A percentile compares a stretch with the other conserved stretches of the same genome.
Conservation (phyloP, 495 filamentous ascomycete species). For the Aspergillus sclerotioniger region DNA sequence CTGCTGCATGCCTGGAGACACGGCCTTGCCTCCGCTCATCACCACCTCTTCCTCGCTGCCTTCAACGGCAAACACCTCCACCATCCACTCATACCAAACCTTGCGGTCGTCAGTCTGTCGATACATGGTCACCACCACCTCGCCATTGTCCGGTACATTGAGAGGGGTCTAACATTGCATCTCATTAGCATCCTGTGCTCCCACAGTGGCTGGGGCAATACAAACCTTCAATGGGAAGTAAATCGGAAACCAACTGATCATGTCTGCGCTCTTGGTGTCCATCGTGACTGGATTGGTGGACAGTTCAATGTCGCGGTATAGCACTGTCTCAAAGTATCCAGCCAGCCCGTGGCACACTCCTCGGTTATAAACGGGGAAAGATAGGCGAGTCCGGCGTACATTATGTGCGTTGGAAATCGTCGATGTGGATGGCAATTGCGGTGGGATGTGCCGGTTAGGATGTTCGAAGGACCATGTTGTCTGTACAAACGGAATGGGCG, state of each 20-base stretch:
- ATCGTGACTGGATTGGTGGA: constrained; percentile 92
- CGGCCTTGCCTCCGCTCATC: constrained; percentile 34
- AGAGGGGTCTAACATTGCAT: constrained; percentile 64
- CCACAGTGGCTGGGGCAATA: background rate
- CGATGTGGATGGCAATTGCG: constrained; percentile 31
- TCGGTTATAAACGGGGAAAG: constrained; percentile 67
- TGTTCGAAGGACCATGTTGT: constrained; percentile 51
- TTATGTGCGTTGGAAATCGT: constrained; percentile 80
- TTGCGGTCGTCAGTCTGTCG: constrained; percentile 90
- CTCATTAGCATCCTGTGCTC: constrained; percentile 12
- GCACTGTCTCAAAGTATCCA: constrained; percentile 92
- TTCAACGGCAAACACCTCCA: constrained; percentile 72
- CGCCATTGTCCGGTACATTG: constrained; percentile 78
- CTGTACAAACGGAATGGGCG: constrained; percentile 37
- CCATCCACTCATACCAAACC: constrained; percentile 99
- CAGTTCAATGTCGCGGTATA: constrained; percentile 82
- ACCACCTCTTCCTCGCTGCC: constrained; percentile 21
- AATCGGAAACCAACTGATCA: constrained; percentile 99
- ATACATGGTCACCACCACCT: constrained; percentile 90
- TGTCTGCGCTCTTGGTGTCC: constrained; percentile 85
- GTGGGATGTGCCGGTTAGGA: constrained; percentile 41
- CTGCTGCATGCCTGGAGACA: constrained; percentile 30
- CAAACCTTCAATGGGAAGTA: constrained; percentile 94
- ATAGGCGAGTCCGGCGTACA: constrained; percentile 66
- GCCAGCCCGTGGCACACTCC: constrained; percentile 89